A percentile compares a stretch with the other conserved stretches of the same genome.
phyloP scores from a whole-genome alignment of 23 red algal species.

The Gracilaria gracilis region DNA sequence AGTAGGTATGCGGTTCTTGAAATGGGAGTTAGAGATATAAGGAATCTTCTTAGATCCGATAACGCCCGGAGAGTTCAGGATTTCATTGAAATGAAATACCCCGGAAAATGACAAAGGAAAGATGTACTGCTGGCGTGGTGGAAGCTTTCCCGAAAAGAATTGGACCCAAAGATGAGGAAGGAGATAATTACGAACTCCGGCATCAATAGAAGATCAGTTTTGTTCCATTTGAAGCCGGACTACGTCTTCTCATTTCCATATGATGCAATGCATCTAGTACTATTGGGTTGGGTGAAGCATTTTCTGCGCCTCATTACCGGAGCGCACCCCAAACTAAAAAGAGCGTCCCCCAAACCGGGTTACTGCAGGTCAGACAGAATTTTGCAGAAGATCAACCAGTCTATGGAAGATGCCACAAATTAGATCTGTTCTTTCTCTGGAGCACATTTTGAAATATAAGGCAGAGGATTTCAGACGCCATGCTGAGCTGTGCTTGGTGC shows the following conservation, averaged over 20 bases:
- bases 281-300: conserved; percentile 14
- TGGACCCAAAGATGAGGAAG: background rate
- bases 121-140: background rate
- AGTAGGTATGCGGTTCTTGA: background rate
- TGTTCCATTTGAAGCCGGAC: background rate
- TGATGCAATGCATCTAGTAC: conserved; percentile 21
- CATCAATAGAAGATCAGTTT: background rate
- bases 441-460: background rate
- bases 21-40: background rate
- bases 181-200: background rate
- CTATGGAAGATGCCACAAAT: background rate
- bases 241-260: conserved; percentile 29
- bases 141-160: background rate
- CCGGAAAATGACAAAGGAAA: background rate
- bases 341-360: background rate
- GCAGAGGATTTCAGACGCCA: background rate
- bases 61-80: background rate
- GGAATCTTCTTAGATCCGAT: background rate
- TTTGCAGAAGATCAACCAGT: background rate
- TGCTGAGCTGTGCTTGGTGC: background rate
- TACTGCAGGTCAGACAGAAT: background rate
- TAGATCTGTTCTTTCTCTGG: background rate
- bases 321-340: background rate
- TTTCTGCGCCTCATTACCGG: background rate
- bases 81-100: background rate